These are phyloP conservation scores for Sphagnum fallax DNA, from an alignment of 228 moss, liverwort and hornwort genomes.

Conservation along the genomic window DNA sequence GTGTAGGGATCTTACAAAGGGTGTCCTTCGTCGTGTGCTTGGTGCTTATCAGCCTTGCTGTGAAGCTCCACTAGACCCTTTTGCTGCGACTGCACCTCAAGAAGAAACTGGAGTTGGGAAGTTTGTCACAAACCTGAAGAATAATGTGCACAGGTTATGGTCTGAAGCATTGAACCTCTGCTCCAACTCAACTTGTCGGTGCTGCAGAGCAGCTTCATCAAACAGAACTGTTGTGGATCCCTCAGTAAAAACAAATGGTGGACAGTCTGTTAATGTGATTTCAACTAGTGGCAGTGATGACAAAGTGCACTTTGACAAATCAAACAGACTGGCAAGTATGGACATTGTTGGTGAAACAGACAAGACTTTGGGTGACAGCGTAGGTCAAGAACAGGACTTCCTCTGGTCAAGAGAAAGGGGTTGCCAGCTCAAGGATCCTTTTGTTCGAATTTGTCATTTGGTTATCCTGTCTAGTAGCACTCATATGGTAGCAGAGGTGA, in stretches of 20 bases:
- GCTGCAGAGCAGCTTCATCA: constrained; percentile 17
- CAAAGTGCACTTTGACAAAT: too few relatives aligned
- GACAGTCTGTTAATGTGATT: background rate
- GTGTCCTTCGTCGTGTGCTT: constrained; percentile 55
- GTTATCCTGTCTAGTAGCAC: constrained; percentile 69
- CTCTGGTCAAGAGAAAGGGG: constrained; percentile 7
- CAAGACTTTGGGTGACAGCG: constrained; percentile 7
- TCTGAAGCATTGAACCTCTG: constrained; percentile 37
- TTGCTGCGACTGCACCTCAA: constrained; percentile 23
- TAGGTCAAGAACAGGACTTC: too few relatives aligned
- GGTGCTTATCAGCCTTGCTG: constrained; percentile 20
- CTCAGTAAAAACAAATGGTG: constrained; percentile 5
- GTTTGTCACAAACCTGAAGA: constrained; percentile 73
- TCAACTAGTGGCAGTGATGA: background rate
- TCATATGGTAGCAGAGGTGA: constrained; percentile 59
- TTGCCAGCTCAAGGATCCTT: constrained; percentile 55
- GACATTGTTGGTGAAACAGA: constrained; percentile 2
- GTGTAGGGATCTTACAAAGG: constrained; percentile 53
- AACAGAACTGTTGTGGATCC: constrained; percentile 4
- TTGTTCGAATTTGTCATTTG: constrained; percentile 62
- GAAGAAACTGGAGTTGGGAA: constrained; percentile 22
- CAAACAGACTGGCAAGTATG: background rate
- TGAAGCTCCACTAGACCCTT: constrained; percentile 8
- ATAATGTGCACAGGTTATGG: constrained; percentile 67
- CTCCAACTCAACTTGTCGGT: constrained; percentile 30